Evolutionary conservation across 129 eudicot species (phyloP).

Genomic region (Sambucus nigra): DNA sequence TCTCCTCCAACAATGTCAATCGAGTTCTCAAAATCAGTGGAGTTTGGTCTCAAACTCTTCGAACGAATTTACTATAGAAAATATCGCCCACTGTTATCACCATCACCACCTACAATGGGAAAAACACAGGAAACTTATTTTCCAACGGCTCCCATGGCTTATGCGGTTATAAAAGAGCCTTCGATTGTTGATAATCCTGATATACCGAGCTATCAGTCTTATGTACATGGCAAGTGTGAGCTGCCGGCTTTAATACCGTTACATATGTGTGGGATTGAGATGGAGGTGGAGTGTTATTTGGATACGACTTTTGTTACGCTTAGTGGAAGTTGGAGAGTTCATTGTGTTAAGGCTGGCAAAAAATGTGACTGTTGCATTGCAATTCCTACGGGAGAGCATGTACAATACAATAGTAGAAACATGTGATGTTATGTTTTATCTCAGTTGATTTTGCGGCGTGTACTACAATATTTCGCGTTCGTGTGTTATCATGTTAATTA

Average conservation of each 20-base stretch:
- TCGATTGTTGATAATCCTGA: constrained; percentile 77
- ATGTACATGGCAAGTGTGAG: constrained; percentile 74
- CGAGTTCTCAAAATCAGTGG: constrained; percentile 49
- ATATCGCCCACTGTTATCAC: constrained; percentile 25
- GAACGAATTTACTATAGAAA: constrained; percentile 64
- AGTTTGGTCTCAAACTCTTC: constrained; percentile 47
- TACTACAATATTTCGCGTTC: too few relatives aligned
- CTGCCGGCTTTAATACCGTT: constrained; percentile 93
- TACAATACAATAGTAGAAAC: too few relatives aligned
- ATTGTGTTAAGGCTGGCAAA: constrained; percentile 54
- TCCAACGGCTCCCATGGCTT: constrained; percentile 72
- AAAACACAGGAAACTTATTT: constrained; percentile 21
- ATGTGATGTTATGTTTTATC: too few relatives aligned
- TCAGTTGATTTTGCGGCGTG: too few relatives aligned
- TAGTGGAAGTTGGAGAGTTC: constrained; percentile 75
- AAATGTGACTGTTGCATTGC: constrained; percentile 71
- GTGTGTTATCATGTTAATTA: too few relatives aligned
- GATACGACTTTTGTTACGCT: constrained; percentile 68
- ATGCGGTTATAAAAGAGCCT: constrained; percentile 75
- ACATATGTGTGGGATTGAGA: constrained; percentile 53
- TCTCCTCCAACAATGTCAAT: constrained; percentile 40
- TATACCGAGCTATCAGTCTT: constrained; percentile 88
- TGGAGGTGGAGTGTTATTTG: constrained; percentile 63
- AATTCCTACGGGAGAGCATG: constrained; percentile 86
- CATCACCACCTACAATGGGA: constrained; percentile 27